Evolutionary conservation across 192 early-diverging fungal species (phyloP).

Genomic region (Spizellomyces sp.): DNA sequence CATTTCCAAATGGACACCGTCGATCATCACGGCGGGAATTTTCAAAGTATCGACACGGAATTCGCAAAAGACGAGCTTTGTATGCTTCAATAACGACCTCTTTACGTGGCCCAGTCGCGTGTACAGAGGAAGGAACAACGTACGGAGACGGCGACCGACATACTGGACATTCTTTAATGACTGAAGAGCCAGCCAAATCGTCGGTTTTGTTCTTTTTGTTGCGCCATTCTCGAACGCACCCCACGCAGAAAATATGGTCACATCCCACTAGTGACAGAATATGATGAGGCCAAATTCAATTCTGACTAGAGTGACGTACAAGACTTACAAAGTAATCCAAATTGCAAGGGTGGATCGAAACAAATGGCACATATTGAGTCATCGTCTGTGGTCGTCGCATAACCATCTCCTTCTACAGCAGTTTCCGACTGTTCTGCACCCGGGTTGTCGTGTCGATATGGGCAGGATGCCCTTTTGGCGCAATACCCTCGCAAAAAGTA

Average conservation of each 20-base stretch:
- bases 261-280: background rate
- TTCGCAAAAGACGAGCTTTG: background rate
- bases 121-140: constrained; percentile 3
- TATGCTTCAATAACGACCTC: background rate
- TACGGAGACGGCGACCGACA: constrained; percentile 1
- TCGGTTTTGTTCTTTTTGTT: background rate
- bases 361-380: constrained; percentile 5
- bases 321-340: background rate
- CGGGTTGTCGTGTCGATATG: background rate
- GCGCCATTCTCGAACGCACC: constrained; percentile 2
- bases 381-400: background rate
- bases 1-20: background rate
- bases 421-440: background rate
- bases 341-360: background rate
- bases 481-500: constrained; percentile 3
- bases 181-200: background rate
- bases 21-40: background rate
- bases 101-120: background rate
- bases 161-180: constrained; percentile 5
- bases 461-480: background rate
- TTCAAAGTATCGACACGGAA: constrained; percentile 3
- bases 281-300: background rate
- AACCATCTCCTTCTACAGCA: background rate
- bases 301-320: background rate
- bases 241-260: constrained; percentile 9